These are phyloP conservation scores for Volvariella volvacea DNA, from an alignment of 1,284 basidiomycete species.

Conservation along the genomic window DNA sequence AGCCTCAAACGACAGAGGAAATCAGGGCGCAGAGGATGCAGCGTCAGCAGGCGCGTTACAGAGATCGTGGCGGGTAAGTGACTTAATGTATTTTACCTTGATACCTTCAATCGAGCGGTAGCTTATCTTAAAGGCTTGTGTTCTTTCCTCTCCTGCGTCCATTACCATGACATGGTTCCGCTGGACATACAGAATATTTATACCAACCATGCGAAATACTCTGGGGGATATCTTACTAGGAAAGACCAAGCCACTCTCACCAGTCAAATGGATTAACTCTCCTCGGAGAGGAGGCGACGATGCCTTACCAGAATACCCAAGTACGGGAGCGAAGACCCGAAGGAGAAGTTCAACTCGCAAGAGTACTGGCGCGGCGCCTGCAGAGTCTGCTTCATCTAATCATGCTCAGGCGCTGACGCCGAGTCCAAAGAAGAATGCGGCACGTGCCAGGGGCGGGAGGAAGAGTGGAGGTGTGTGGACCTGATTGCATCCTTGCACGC, in stretches of 20 bases:
- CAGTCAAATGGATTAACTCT: neutral
- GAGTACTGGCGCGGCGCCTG: too few relatives aligned
- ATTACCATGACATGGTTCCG: neutral
- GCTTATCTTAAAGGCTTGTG: neutral
- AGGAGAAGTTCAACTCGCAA: too few relatives aligned
- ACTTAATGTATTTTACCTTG: neutral
- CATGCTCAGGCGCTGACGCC: too few relatives aligned
- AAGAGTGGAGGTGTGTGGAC: too few relatives aligned
- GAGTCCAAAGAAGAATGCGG: too few relatives aligned
- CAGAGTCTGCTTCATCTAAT: too few relatives aligned
- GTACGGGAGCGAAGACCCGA: too few relatives aligned
- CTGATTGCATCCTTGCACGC: too few relatives aligned
- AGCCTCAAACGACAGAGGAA: constrained; percentile 23
- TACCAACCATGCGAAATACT: neutral
- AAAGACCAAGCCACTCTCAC: neutral
- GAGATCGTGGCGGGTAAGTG: constrained; percentile 57
- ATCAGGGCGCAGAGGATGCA: constrained; percentile 49
- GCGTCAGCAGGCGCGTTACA: constrained; percentile 51
- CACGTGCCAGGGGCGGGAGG: too few relatives aligned
- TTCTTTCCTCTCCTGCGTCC: neutral
- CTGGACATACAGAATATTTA: neutral
- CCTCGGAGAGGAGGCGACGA: neutral
- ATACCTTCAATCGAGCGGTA: too few relatives aligned
- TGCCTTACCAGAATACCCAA: too few relatives aligned
- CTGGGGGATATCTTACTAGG: neutral